Conservation (phyloP, 2,329 filamentous ascomycete species). For the Verticillium klebahnii region DNA sequence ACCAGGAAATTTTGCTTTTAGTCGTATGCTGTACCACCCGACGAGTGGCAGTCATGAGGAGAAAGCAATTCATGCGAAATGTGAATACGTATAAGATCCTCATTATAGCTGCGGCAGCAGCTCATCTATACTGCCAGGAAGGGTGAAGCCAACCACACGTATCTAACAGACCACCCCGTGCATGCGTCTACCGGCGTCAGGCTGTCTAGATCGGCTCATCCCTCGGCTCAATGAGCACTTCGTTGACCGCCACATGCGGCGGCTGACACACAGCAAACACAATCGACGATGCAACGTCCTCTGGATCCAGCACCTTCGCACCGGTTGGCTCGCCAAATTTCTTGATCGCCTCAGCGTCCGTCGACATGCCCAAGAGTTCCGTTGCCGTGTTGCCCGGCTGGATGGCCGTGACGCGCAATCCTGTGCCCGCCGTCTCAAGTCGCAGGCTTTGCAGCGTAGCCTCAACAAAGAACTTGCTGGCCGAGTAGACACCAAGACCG, state of each 20-base stretch:
- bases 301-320: conserved; percentile 68
- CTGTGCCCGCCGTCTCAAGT: conserved; percentile 70
- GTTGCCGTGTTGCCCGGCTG: conserved; percentile 77
- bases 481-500: conserved; percentile 76
- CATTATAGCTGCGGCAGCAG: neutral
- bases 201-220: conserved; percentile 64
- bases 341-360: conserved; percentile 70
- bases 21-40: neutral
- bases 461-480: conserved; percentile 82
- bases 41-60: neutral
- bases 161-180: neutral
- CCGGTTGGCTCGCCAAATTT: conserved; percentile 73
- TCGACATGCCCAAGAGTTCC: conserved; percentile 69
- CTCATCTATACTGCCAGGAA: neutral
- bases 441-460: conserved; percentile 71
- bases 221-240: conserved; percentile 72
- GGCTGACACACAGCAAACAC: conserved; percentile 72
- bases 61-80: neutral
- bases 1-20: neutral
- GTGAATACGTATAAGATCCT: neutral
- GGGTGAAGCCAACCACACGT: neutral
- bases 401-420: conserved; percentile 67
- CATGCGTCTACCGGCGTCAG: neutral
- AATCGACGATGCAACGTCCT: conserved; percentile 69
- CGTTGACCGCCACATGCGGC: conserved; percentile 72